Evolutionary conservation across 2,329 filamentous ascomycete genomes (phyloP).

Genomic region (Calonectria pauciramosa): DNA sequence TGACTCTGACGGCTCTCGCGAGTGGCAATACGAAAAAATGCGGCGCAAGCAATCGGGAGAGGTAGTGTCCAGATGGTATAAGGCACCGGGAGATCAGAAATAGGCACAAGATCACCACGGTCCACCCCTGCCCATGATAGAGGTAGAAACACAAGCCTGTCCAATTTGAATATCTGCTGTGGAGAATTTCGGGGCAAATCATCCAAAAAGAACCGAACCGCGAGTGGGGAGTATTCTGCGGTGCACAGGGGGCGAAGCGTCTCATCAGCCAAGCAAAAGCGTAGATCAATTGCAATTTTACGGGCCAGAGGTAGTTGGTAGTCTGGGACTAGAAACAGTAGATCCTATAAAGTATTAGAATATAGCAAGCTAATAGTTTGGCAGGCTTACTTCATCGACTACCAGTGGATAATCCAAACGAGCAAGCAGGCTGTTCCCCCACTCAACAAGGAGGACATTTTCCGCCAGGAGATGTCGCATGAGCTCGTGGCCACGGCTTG

Average conservation of each 20-base stretch:
- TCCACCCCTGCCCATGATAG: constrained; percentile 14
- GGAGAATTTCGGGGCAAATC: background rate
- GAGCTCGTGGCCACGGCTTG: background rate
- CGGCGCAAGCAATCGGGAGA: background rate
- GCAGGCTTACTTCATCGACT: background rate
- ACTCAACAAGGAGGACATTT: constrained; percentile 16
- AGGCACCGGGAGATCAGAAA: background rate
- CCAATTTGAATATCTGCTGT: background rate
- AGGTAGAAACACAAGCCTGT: constrained; percentile 9
- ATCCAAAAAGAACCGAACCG: background rate
- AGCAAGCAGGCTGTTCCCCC: constrained; percentile 7
- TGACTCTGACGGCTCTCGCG: background rate
- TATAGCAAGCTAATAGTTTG: background rate
- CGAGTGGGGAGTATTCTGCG: background rate
- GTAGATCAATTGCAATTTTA: background rate
- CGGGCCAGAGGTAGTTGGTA: background rate
- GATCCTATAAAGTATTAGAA: background rate
- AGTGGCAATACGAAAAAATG: constrained; percentile 11
- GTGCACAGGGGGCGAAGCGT: background rate
- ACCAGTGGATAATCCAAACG: constrained; percentile 14
- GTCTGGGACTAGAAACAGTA: constrained; percentile 15
- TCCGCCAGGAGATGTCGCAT: background rate
- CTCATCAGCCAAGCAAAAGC: background rate
- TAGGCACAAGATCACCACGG: background rate
- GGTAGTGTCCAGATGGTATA: constrained; percentile 13